phyloP scores from a whole-genome alignment of 768 basidiomycete genomes.

The Boletus eberwhitei region DNA sequence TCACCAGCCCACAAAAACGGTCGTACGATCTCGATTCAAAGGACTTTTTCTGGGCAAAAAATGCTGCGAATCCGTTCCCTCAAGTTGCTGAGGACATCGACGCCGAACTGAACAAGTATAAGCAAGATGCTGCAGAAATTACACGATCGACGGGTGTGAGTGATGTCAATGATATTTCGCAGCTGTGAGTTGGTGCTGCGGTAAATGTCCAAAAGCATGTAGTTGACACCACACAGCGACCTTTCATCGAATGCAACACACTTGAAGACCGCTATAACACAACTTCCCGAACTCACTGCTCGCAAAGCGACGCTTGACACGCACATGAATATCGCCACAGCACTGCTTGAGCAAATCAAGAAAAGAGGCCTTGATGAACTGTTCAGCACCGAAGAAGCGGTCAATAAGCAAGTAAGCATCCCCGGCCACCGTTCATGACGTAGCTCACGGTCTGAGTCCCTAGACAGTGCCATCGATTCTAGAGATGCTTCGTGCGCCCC shows the following conservation, averaged over 20 bases:
- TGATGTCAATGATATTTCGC: slow-evolving; percentile 91
- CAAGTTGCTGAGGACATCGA: slow-evolving; percentile 99
- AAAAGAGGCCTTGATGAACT: slow-evolving; percentile 91
- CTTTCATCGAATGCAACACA: slow-evolving; percentile 90
- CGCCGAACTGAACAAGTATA: slow-evolving; percentile 83
- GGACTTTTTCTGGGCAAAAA: slow-evolving; percentile 99
- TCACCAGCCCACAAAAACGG: slow-evolving; percentile 68
- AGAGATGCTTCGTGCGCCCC: slow-evolving; percentile 76
- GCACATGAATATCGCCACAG: slow-evolving; percentile 99
- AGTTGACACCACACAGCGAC: slow-evolving; percentile 47
- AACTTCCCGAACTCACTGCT: slow-evolving; percentile 93
- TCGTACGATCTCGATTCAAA: slow-evolving; percentile 97
- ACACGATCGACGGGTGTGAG: slow-evolving; percentile 95
- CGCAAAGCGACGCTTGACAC: slow-evolving; percentile 96
- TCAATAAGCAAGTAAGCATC: slow-evolving; percentile 68
- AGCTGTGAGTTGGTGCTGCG: slow-evolving; percentile 59
- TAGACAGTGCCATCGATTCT: slow-evolving; percentile 79
- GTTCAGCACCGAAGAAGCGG: slow-evolving; percentile 94
- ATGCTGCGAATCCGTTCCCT: slow-evolving; percentile 94
- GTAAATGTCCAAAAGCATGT: not conserved
- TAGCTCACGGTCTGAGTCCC: not conserved
- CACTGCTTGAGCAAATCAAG: slow-evolving; percentile 93
- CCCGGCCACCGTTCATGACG: not conserved
- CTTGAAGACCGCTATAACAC: slow-evolving; percentile 95
- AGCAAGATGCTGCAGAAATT: slow-evolving; percentile 95